Conservation (phyloP, 345 rosid species). For the Theobroma cacao region DNA sequence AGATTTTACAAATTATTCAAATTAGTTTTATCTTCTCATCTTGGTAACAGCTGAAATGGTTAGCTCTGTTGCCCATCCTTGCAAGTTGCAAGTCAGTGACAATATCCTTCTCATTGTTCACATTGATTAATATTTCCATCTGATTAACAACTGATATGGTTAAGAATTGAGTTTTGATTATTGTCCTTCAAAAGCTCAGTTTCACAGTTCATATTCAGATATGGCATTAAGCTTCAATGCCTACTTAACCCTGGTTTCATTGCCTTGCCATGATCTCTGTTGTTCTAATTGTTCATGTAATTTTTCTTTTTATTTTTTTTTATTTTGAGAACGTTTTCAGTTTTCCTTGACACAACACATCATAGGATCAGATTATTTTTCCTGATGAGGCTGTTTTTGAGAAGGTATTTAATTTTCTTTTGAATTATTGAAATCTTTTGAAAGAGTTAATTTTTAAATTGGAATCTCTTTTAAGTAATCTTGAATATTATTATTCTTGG, state of each 20-base stretch:
- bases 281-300: constrained; percentile 10
- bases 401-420: constrained; percentile 49
- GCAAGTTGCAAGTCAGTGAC: background rate
- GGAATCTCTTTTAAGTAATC: constrained; percentile 2
- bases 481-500: background rate
- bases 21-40: background rate
- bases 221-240: background rate
- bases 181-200: background rate
- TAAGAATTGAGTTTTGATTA: background rate
- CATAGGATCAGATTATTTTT: constrained; percentile 87
- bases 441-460: background rate
- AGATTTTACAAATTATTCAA: background rate
- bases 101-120: background rate
- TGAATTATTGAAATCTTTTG: background rate
- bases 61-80: background rate
- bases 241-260: background rate
- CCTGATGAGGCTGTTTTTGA: constrained; percentile 95
- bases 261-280: background rate
- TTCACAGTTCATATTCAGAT: background rate
- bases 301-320: background rate
- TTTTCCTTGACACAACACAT: constrained; percentile 52
- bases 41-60: background rate
- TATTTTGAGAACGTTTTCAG: background rate
- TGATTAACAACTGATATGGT: background rate
- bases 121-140: background rate